Evolutionary conservation across 2,329 filamentous ascomycete species (phyloP).

Genomic region (Periconia digitata): DNA sequence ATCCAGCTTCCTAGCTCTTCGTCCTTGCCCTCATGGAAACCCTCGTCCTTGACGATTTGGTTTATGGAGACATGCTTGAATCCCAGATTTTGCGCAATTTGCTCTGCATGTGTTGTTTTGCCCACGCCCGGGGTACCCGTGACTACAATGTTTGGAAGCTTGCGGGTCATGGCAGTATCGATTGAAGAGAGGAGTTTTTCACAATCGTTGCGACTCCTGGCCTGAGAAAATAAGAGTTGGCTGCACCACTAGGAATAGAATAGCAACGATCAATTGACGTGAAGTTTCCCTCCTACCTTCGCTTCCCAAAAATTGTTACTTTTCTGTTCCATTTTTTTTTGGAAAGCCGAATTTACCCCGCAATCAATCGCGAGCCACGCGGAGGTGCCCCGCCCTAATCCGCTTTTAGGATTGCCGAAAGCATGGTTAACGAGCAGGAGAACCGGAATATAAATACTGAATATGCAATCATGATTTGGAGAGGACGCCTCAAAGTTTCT

Average conservation of each 20-base stretch:
- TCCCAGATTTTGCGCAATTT: slow-evolving; percentile 72
- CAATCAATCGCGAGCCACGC: neutral
- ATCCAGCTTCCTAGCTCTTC: slow-evolving; percentile 86
- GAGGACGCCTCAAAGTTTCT: neutral
- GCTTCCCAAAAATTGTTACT: neutral
- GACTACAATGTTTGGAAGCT: slow-evolving; percentile 82
- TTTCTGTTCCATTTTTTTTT: too few relatives aligned
- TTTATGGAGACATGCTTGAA: slow-evolving; percentile 87
- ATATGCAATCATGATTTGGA: too few relatives aligned
- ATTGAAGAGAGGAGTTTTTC: neutral
- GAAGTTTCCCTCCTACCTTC: too few relatives aligned
- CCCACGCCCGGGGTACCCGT: slow-evolving; percentile 95
- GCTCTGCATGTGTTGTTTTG: slow-evolving; percentile 90
- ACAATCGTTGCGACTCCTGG: neutral
- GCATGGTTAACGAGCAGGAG: too few relatives aligned
- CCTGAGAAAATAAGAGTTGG: too few relatives aligned
- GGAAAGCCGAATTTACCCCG: slow-evolving; percentile 2
- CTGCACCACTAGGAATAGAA: too few relatives aligned
- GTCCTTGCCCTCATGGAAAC: slow-evolving; percentile 85
- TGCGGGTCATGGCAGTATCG: slow-evolving; percentile 39
- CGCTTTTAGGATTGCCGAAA: neutral
- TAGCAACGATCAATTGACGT: too few relatives aligned
- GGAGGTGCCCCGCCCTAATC: neutral
- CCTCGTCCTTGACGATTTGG: slow-evolving; percentile 83
- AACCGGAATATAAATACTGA: too few relatives aligned